Evolutionary conservation across 208 protist genomes (phyloP).

Genomic region (Trypanosoma avium): DNA sequence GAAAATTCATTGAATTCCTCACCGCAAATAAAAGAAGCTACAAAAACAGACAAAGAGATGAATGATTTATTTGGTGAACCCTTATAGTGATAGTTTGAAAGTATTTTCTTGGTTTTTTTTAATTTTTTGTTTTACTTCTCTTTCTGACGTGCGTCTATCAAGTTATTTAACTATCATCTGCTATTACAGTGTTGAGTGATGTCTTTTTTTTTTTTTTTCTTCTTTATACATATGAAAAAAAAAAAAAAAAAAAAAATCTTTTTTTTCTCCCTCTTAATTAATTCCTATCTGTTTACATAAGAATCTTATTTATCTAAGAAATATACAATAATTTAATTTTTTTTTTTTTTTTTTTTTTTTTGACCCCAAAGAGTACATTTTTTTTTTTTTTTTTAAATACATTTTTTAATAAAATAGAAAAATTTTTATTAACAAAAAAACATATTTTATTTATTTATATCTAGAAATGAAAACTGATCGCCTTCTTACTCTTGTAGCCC

Average conservation of each 20-base stretch:
- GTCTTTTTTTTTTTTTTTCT: background rate
- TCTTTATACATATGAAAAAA: background rate
- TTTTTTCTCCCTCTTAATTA: background rate
- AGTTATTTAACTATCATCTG: no score
- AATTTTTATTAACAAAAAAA: background rate
- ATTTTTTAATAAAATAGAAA: no score
- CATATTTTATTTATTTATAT: background rate
- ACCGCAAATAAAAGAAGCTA: no score
- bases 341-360: conserved; percentile 14
- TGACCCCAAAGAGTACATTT: background rate
- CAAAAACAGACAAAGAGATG: no score
- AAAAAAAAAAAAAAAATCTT: background rate
- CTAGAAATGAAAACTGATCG: conserved; percentile 15
- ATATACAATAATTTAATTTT: background rate
- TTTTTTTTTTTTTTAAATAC: no score
- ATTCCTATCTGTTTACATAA: background rate
- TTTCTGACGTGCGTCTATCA: no score
- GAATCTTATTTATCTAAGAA: no score
- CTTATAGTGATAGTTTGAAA: no score
- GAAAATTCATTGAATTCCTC: background rate
- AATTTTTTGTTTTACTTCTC: no score
- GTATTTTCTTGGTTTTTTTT: no score
- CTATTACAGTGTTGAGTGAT: no score
- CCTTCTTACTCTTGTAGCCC: background rate
- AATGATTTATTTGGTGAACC: no score